Evolutionary conservation across 352 stramenopile species (phyloP).

Genomic region (Pythium dissotocum): DNA sequence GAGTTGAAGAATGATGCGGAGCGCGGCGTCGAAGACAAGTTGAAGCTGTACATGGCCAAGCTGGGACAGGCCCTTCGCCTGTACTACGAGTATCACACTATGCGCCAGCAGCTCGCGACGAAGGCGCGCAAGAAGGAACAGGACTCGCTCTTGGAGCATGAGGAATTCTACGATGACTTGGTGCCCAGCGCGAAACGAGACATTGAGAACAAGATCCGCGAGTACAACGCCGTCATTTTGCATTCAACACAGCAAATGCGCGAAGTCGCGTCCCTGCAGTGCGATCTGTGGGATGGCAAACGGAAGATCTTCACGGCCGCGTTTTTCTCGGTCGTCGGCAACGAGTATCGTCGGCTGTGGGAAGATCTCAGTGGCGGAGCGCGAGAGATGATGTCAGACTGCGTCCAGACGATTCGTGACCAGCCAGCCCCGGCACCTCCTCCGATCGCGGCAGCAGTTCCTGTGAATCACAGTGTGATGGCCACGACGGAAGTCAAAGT

Average conservation of each 20-base stretch:
- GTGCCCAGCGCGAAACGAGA: slow-evolving; percentile 63
- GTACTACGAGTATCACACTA: slow-evolving; percentile 67
- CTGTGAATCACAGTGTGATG: background rate
- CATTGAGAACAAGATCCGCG: slow-evolving; percentile 63
- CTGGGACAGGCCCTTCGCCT: slow-evolving; percentile 39
- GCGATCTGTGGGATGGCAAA: slow-evolving; percentile 53
- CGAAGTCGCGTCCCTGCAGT: slow-evolving; percentile 54
- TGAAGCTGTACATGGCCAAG: slow-evolving; percentile 48
- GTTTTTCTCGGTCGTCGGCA: slow-evolving; percentile 38
- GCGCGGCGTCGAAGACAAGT: slow-evolving; percentile 31
- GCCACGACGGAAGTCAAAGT: background rate
- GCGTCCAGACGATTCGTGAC: slow-evolving; percentile 17
- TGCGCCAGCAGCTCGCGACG: slow-evolving; percentile 51
- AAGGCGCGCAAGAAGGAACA: slow-evolving; percentile 49
- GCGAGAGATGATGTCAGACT: slow-evolving; percentile 43
- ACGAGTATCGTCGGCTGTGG: slow-evolving; percentile 52
- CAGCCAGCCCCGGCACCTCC: background rate
- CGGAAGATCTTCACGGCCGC: slow-evolving; percentile 33
- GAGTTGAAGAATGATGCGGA: slow-evolving; percentile 38
- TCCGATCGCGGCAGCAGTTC: background rate
- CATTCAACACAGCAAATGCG: slow-evolving; percentile 54
- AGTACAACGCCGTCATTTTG: slow-evolving; percentile 59
- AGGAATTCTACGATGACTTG: slow-evolving; percentile 64
- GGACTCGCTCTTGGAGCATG: slow-evolving; percentile 41
- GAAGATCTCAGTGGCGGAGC: slow-evolving; percentile 45